Evolutionary conservation across 768 basidiomycete species (phyloP), one percentile per base, ranked within the genome.

Genomic region (Tricholoma terreum): DNA sequence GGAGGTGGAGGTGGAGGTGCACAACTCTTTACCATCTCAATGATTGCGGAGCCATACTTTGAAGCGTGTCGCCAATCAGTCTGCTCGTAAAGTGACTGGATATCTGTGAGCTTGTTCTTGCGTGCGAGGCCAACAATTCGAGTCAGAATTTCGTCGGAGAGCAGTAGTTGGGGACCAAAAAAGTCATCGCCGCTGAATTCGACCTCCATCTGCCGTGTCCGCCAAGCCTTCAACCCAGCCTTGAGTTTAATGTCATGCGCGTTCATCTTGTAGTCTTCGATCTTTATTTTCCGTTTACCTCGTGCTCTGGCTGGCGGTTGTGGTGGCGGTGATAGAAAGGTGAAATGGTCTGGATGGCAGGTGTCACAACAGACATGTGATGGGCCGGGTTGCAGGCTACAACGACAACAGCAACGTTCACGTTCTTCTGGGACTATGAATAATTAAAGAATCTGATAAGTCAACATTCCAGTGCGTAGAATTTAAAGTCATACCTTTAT

Each of bases 111-210:
- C 56, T 69, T 67, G 43, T 35, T 19, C 7, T 58, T 52, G 21
- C 63, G 66, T 0, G 67, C 67, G 36, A 69, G 64, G 48, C 61
- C 63, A 17, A 69, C 56, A n/a, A 74, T 68, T 19, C 68, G 65
- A n/a, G 60, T 49, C 14, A 70, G 50, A 5, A 68, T 54, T 0
- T 55, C 30, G 36, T 65, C 58, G 6, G 62, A 45, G 53, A 71
- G 53, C 22, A 72, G 21, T 2, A 67, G 21, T 19, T 64, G 50
- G 0, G 62, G 36, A 1, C 67, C 64, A 15, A 61, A 49, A 30
- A 62, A 51, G 14, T 45, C 27, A 15, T 52, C 55, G 1, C 17
- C 11, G 14, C 55, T 55, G 19, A 50, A 58, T 11, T n/a, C 21
- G 15, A 34, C 19, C 8, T 27, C 19, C 5, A 56, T 58, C 19